A percentile compares a stretch with the other conserved stretches of the same genome.
These are phyloP conservation scores for Quercus gilva DNA, from an alignment of 306 rosid genomes.

Conservation along the genomic window DNA sequence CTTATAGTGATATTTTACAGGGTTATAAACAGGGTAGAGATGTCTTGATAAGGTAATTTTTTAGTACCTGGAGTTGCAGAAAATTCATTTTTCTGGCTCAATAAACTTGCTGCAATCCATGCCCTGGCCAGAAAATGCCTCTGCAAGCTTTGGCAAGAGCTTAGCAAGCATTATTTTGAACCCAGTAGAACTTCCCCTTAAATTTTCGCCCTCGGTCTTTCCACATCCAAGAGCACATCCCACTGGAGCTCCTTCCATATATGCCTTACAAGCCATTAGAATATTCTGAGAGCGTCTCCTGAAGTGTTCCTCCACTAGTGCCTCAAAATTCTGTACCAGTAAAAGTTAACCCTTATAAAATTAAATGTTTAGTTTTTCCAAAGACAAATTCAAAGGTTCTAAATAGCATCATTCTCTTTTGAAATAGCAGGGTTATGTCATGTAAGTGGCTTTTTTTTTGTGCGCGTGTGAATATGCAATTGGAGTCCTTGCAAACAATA, in stretches of 20 bases:
- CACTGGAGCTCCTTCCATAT: constrained; percentile 73
- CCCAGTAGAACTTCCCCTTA: constrained; percentile 70
- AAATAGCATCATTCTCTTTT: not conserved
- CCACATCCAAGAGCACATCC: constrained; percentile 49
- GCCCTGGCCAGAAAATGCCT: constrained; percentile 68
- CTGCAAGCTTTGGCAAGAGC: constrained; percentile 75
- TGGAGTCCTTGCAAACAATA: not conserved
- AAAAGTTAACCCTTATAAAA: constrained; percentile 3
- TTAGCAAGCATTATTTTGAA: constrained; percentile 89
- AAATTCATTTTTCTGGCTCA: constrained; percentile 32
- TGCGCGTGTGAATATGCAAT: not conserved
- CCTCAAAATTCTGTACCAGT: constrained; percentile 75
- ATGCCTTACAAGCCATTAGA: constrained; percentile 69
- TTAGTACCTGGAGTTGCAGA: not conserved
- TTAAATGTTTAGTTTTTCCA: constrained; percentile 12
- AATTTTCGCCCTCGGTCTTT: constrained; percentile 35
- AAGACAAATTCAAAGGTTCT: not conserved
- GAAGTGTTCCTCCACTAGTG: constrained; percentile 78
- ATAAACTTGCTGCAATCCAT: constrained; percentile 65
- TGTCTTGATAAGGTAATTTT: constrained; percentile 29
- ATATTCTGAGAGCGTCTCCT: constrained; percentile 46
- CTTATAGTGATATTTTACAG: constrained; percentile 27
- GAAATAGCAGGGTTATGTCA: not conserved
- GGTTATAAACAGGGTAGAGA: constrained; percentile 27
- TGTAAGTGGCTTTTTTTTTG: not conserved